Evolutionary conservation across 495 filamentous ascomycete species (phyloP).

Genomic region (Aspergillus bertholletiae): DNA sequence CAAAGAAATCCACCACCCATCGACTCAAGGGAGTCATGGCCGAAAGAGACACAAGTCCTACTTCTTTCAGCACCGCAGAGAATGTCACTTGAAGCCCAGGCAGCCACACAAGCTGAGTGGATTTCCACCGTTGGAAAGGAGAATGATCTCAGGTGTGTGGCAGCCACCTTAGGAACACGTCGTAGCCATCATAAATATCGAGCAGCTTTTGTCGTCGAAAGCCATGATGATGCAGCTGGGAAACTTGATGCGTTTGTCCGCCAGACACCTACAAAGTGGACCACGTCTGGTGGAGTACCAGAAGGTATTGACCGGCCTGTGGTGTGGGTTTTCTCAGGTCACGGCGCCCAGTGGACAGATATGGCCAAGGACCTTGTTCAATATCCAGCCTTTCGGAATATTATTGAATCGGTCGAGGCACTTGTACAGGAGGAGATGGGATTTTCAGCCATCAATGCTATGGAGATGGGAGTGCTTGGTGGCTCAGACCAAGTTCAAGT

Average conservation of each 20-base stretch:
- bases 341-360: slow-evolving; percentile 40
- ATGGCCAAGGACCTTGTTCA: slow-evolving; percentile 33
- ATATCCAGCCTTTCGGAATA: slow-evolving; percentile 20
- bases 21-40: background rate
- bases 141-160: slow-evolving; percentile 14
- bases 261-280: background rate
- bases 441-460: slow-evolving; percentile 27
- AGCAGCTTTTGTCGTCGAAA: slow-evolving; percentile 17
- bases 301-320: background rate
- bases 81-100: slow-evolving; percentile 22
- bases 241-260: background rate
- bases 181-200: slow-evolving; percentile 27
- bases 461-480: slow-evolving; percentile 25
- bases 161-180: slow-evolving; percentile 21
- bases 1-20: no score
- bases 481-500: slow-evolving; percentile 27
- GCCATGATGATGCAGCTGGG: slow-evolving; percentile 16
- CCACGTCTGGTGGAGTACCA: background rate
- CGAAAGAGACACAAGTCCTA: slow-evolving; percentile 12
- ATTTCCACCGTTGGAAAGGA: background rate
- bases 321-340: slow-evolving; percentile 30
- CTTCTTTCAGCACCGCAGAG: slow-evolving; percentile 29
- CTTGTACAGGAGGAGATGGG: slow-evolving; percentile 23
- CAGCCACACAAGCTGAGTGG: background rate
- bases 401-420: slow-evolving; percentile 14